Evolutionary conservation across 495 filamentous ascomycete genomes (phyloP).

Genomic region (Entonaema liquescens): DNA sequence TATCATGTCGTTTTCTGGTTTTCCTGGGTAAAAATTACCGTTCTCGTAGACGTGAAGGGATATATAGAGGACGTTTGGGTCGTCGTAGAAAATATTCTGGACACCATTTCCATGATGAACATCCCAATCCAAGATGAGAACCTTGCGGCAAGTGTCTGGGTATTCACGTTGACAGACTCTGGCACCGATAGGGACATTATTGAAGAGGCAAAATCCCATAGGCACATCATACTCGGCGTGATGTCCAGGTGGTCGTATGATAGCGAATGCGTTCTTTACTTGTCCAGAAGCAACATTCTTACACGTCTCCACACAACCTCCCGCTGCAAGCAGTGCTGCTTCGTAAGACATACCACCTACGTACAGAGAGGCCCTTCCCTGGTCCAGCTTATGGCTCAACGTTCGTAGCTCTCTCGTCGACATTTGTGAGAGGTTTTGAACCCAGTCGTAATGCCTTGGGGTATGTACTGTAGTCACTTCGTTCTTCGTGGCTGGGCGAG

Average conservation of each 20-base stretch:
- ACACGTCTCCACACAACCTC: conserved; percentile 94
- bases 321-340: conserved; percentile 85
- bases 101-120: conserved; percentile 91
- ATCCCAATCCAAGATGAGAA: conserved; percentile 95
- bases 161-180: conserved; percentile 80
- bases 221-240: conserved; percentile 86
- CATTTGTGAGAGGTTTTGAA: conserved; percentile 64
- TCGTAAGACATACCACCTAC: conserved; percentile 82
- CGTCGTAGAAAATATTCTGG: conserved; percentile 94
- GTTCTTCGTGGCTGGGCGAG: conserved; percentile 74
- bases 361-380: conserved; percentile 84
- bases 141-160: conserved; percentile 80
- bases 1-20: conserved; percentile 64
- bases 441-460: conserved; percentile 77
- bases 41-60: conserved; percentile 90
- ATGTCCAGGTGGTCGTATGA: conserved; percentile 94
- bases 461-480: conserved; percentile 85
- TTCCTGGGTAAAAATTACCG: conserved; percentile 86
- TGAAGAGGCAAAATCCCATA: conserved; percentile 96
- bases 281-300: conserved; percentile 78
- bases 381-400: conserved; percentile 64
- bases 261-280: conserved; percentile 92
- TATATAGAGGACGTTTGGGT: conserved; percentile 95
- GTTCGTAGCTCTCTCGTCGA: conserved; percentile 69
- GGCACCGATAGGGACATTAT: conserved; percentile 93